Evolutionary conservation across 768 basidiomycete genomes (phyloP).

Genomic region (Ramaria rubella): DNA sequence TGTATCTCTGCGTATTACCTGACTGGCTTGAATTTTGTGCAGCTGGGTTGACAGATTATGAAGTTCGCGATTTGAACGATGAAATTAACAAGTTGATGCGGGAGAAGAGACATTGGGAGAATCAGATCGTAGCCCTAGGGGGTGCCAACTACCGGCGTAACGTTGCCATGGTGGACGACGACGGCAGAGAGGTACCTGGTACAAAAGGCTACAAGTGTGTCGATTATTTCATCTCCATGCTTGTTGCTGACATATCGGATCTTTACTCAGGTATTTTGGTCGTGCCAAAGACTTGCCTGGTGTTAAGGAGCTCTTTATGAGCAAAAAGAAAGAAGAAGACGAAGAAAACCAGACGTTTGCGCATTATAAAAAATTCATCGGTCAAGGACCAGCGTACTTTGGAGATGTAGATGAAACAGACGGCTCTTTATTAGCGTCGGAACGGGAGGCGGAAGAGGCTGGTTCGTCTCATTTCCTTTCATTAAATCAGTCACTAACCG

Average conservation of each 20-base stretch:
- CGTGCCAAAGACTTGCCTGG: conserved; percentile 94
- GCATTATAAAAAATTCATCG: conserved; percentile 83
- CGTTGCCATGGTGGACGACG: conserved; percentile 89
- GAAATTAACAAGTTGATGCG: conserved; percentile 95
- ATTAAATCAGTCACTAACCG: not conserved
- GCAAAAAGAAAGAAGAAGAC: conserved; percentile 78
- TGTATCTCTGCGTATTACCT: not conserved
- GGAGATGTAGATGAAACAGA: conserved; percentile 82
- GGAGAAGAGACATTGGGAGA: conserved; percentile 97
- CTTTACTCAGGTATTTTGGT: conserved; percentile 75
- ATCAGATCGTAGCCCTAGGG: conserved; percentile 91
- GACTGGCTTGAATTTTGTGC: conserved; percentile 5
- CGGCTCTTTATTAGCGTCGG: conserved; percentile 61
- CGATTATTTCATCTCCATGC: not conserved
- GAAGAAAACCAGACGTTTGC: conserved; percentile 75
- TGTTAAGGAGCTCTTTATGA: conserved; percentile 89
- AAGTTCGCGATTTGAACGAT: conserved; percentile 92
- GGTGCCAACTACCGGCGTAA: conserved; percentile 95
- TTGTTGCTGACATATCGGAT: not conserved
- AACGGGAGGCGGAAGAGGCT: conserved; percentile 63
- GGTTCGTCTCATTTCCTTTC: conserved; percentile 38
- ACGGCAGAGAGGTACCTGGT: conserved; percentile 93
- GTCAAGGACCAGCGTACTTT: conserved; percentile 83
- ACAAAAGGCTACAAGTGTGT: conserved; percentile 95
- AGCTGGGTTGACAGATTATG: conserved; percentile 94